A percentile compares a stretch with the other conserved stretches of the same genome.
phyloP scores from a whole-genome alignment of 2,329 filamentous ascomycete species.

The Diaporthe sp. region DNA sequence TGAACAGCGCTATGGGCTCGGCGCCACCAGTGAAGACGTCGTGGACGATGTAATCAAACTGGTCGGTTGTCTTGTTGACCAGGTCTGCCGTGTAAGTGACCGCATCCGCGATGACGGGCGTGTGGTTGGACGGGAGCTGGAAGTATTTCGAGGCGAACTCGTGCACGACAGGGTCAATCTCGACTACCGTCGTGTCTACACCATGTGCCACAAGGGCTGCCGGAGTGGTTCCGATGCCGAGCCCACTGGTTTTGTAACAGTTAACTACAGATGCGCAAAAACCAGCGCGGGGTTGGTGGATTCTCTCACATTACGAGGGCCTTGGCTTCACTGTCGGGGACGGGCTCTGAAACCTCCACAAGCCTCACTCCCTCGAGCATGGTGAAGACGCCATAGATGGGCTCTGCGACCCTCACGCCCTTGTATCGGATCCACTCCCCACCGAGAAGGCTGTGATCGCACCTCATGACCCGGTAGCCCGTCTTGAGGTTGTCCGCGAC shows the following conservation, averaged over 20 bases:
- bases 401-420: conserved; percentile 77
- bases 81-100: conserved; percentile 73
- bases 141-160: conserved; percentile 89
- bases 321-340: conserved; percentile 76
- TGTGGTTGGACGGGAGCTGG: conserved; percentile 81
- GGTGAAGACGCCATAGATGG: conserved; percentile 95
- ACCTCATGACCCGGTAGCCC: conserved; percentile 86
- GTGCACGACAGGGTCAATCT: conserved; percentile 92
- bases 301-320: conserved; percentile 85
- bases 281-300: background rate
- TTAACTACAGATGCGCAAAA: background rate
- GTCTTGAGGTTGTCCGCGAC: conserved; percentile 82
- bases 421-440: conserved; percentile 83
- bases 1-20: conserved; percentile 91
- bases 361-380: conserved; percentile 94
- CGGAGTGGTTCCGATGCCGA: conserved; percentile 93
- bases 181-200: conserved; percentile 92
- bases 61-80: conserved; percentile 56
- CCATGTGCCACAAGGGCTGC: conserved; percentile 89
- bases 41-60: conserved; percentile 94
- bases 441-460: conserved; percentile 93
- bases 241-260: conserved; percentile 69
- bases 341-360: conserved; percentile 70
- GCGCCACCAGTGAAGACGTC: conserved; percentile 98
- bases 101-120: conserved; percentile 85